These are phyloP conservation scores for Chaetomium globosum DNA, from an alignment of 2,329 filamentous ascomycete species.

Conservation along the genomic window DNA sequence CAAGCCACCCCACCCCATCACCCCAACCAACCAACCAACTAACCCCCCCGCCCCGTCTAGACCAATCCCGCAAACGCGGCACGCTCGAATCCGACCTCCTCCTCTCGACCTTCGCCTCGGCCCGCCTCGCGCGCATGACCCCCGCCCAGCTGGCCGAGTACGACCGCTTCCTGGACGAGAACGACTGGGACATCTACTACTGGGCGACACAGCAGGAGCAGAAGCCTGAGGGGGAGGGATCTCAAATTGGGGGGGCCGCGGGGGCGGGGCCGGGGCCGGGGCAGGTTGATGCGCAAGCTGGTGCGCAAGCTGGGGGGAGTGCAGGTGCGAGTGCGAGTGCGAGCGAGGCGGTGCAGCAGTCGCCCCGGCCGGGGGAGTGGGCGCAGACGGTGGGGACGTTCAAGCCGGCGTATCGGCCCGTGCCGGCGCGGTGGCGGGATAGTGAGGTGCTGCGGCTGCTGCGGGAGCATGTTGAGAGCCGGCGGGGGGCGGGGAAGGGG, in stretches of 20 bases:
- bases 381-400: constrained; percentile 94
- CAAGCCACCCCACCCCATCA: background rate
- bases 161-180: constrained; percentile 93
- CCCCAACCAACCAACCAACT: background rate
- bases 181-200: constrained; percentile 99
- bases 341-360: constrained; percentile 29
- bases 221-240: too few relatives aligned
- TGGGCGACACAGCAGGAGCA: constrained; percentile 83
- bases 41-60: constrained; percentile 51
- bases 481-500: constrained; percentile 38
- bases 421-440: constrained; percentile 80
- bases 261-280: too few relatives aligned
- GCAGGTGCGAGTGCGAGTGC: background rate
- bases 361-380: constrained; percentile 74
- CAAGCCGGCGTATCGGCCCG: constrained; percentile 88
- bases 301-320: background rate
- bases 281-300: too few relatives aligned
- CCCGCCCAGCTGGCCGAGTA: constrained; percentile 75
- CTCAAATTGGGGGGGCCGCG: too few relatives aligned
- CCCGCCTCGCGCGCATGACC: constrained; percentile 74
- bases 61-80: constrained; percentile 95
- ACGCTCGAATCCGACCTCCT: constrained; percentile 95
- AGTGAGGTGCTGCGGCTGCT: constrained; percentile 78
- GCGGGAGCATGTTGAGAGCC: constrained; percentile 75
- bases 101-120: constrained; percentile 90